phyloP scores from a whole-genome alignment of 78 protist genomes.

The Blattamonas nauphoetae region DNA sequence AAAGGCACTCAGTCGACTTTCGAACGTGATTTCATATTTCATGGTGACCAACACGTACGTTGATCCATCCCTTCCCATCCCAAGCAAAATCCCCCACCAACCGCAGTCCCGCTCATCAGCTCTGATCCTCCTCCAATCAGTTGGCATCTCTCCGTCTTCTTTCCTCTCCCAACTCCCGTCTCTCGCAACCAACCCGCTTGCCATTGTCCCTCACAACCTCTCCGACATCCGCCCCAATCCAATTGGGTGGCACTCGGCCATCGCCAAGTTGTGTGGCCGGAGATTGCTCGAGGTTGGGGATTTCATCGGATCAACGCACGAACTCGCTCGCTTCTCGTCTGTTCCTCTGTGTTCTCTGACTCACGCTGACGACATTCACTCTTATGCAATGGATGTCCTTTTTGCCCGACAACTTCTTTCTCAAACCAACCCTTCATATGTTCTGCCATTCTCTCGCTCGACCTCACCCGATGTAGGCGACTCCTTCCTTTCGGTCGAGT shows the following conservation, averaged over 20 bases:
- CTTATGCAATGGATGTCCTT: background rate
- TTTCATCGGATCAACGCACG: no score
- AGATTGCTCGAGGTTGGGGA: no score
- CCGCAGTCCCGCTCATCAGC: background rate
- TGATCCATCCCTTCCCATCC: no score
- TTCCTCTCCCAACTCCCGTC: background rate
- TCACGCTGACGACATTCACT: background rate
- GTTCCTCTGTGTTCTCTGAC: background rate
- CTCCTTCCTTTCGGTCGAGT: background rate
- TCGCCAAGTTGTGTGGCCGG: no score
- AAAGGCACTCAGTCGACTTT: no score
- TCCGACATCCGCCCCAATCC: background rate
- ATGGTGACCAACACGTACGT: no score
- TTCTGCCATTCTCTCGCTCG: background rate
- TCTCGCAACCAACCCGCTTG: background rate
- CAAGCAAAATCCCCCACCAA: no score
- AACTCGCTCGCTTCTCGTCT: background rate
- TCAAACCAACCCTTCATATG: background rate
- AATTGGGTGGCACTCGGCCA: no score
- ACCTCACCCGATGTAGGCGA: background rate
- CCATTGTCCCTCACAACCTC: background rate
- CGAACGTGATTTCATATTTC: no score
- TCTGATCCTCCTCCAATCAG: background rate
- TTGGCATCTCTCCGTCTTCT: background rate
- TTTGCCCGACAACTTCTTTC: background rate